Evolutionary conservation across 2,329 filamentous ascomycete species (phyloP), one percentile per base, ranked within the genome.

Genomic region (Diaporthe ilicicola): DNA sequence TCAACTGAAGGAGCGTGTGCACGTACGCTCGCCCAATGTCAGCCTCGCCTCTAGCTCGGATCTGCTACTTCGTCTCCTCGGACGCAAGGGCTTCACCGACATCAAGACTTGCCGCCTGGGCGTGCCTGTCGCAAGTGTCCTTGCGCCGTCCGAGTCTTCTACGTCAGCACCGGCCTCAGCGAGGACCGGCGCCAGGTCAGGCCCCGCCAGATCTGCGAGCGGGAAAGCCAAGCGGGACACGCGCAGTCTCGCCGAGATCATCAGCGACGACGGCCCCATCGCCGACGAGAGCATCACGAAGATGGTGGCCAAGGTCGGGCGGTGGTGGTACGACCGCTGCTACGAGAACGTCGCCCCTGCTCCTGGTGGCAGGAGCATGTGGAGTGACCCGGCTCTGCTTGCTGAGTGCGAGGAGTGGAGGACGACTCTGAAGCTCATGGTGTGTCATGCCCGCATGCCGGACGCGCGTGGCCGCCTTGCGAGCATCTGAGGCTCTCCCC

Each of bases 271-370:
- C 44, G 88, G 89, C n/a, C 86, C 89, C 0, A 84, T 88, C 17
- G 92, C 92, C 27, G 94, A 97, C 75, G 93, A 94, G 77, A 92
- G 90, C 74, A 97, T 98, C 78, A 94, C 94, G 17, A 95, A 94
- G 78, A 97, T 97, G 87, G 94, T 98, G 27, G 92, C 94, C 19
- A 92, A 91, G 73, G 95, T 98, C 13, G 95, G 94, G 2, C 89
- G 96, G 53, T 98, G 95, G 94, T 99, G 96, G 96, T 98, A 97
- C 81, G 93, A 90, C 12, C 90, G 93, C 66, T 98, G 95, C 84
- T 98, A 98, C 79, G 95, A 98, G 81, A 89, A 88, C 70, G 86
- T 88, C 5, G 85, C 91, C 10, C 81, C 88, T 71, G 81, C 86
- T 9, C n/a, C 71, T 71, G 79, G 83, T 39, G 82, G 84, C 59